Conservation (phyloP, 805 yeast genomes). For the Tetrapisispora fleetii region DNA sequence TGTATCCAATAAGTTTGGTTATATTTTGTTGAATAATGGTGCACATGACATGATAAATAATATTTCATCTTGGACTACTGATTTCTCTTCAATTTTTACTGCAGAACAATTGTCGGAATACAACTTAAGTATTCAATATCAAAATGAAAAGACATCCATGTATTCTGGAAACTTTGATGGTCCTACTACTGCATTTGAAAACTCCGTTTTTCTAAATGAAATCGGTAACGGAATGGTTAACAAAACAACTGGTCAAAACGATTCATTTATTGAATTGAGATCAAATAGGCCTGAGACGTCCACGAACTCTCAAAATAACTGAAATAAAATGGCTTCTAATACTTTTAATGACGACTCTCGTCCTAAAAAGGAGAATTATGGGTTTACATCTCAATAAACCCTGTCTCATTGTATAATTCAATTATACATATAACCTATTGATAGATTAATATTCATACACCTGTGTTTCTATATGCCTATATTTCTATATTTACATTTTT, state of each 20-base stretch:
- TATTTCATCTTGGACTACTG: conserved; percentile 47
- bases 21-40: conserved; percentile 25
- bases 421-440: not conserved
- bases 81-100: conserved; percentile 7
- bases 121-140: not conserved
- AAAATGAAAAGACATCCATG: conserved; percentile 1
- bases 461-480: too few species aligned
- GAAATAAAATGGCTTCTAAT: not conserved
- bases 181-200: not conserved
- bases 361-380: not conserved
- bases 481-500: too few species aligned
- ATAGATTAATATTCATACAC: not conserved
- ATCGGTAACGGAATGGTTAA: not conserved
- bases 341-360: not conserved
- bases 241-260: not conserved
- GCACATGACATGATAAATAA: conserved; percentile 52
- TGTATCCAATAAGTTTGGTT: conserved; percentile 1
- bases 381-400: not conserved
- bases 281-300: not conserved
- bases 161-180: not conserved
- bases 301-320: not conserved
- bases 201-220: not conserved
- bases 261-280: not conserved
- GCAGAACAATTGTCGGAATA: not conserved
- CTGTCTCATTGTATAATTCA: not conserved